phyloP scores from a whole-genome alignment of 805 yeast species.

The Scheffersomyces amazonensis region DNA sequence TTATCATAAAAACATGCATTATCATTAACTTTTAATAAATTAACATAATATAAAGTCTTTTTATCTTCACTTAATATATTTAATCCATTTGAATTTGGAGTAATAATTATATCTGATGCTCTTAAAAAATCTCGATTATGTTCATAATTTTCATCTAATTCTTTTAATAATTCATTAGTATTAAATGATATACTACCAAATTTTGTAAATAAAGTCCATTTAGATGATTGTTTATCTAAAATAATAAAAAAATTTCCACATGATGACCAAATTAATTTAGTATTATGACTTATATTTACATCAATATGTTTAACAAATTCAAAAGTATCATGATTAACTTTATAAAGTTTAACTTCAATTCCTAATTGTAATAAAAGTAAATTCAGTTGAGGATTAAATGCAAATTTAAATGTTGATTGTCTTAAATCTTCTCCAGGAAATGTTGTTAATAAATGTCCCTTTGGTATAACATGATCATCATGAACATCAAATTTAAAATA shows the following conservation, averaged over 20 bases:
- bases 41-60: slow-evolving; percentile 18
- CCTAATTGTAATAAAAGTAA: slow-evolving; percentile 14
- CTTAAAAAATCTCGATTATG: slow-evolving; percentile 19
- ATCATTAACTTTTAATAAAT: slow-evolving; percentile 13
- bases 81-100: slow-evolving; percentile 20
- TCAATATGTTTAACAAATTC: slow-evolving; percentile 10
- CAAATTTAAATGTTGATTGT: not conserved
- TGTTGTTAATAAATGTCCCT: slow-evolving; percentile 13
- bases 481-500: slow-evolving; percentile 10
- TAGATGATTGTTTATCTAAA: slow-evolving; percentile 14
- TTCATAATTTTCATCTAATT: slow-evolving; percentile 13
- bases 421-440: not conserved
- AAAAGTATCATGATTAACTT: slow-evolving; percentile 6
- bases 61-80: slow-evolving; percentile 11
- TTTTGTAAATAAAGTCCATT: slow-evolving; percentile 32
- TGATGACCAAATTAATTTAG: slow-evolving; percentile 28
- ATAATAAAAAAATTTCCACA: slow-evolving; percentile 31
- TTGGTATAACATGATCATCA: slow-evolving; percentile 8
- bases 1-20: slow-evolving; percentile 16
- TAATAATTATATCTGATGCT: slow-evolving; percentile 20
- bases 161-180: slow-evolving; percentile 20
- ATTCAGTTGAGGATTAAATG: slow-evolving; percentile 22
- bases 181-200: slow-evolving; percentile 32
- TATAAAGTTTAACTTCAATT: slow-evolving; percentile 7
- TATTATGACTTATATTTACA: slow-evolving; percentile 1